Evolutionary conservation across 2,329 filamentous ascomycete genomes (phyloP).

Genomic region (Sporothrix dimorphospora): DNA sequence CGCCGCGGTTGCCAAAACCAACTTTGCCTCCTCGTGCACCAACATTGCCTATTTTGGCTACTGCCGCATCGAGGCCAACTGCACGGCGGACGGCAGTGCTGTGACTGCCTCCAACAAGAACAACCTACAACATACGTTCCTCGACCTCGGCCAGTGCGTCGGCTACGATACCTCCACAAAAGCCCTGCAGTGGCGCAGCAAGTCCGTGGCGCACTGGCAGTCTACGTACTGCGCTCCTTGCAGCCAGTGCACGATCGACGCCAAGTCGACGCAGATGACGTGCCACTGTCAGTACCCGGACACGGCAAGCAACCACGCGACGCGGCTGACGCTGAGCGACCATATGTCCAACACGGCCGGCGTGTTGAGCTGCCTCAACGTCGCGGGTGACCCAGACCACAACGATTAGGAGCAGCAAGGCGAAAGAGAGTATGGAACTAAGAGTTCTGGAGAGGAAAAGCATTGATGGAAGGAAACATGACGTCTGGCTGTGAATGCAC

Average conservation of each 20-base stretch:
- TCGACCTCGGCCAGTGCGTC: constrained; percentile 32
- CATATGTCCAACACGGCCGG: constrained; percentile 27
- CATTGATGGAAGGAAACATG: not conserved
- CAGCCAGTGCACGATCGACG: constrained; percentile 31
- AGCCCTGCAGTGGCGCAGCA: constrained; percentile 26
- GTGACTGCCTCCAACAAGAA: not conserved
- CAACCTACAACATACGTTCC: constrained; percentile 26
- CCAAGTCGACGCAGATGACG: constrained; percentile 26
- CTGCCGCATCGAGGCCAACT: constrained; percentile 32
- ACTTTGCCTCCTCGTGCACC: constrained; percentile 28
- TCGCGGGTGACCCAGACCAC: constrained; percentile 14
- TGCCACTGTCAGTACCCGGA: constrained; percentile 28
- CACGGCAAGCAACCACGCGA: constrained; percentile 17
- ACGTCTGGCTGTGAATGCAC: not conserved
- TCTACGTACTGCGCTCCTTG: constrained; percentile 29
- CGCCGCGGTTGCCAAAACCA: not conserved
- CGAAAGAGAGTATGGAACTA: not conserved
- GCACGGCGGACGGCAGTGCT: constrained; percentile 25
- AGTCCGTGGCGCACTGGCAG: constrained; percentile 25
- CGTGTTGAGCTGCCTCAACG: constrained; percentile 27
- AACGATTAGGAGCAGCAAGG: not conserved
- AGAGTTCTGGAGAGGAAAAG: not conserved
- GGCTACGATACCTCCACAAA: constrained; percentile 14
- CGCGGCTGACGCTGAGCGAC: constrained; percentile 26
- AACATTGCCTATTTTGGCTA: constrained; percentile 31